A percentile compares a stretch with the other conserved stretches of the same genome.
phyloP scores from a whole-genome alignment of 306 rosid species.

The Medicago arabica region DNA sequence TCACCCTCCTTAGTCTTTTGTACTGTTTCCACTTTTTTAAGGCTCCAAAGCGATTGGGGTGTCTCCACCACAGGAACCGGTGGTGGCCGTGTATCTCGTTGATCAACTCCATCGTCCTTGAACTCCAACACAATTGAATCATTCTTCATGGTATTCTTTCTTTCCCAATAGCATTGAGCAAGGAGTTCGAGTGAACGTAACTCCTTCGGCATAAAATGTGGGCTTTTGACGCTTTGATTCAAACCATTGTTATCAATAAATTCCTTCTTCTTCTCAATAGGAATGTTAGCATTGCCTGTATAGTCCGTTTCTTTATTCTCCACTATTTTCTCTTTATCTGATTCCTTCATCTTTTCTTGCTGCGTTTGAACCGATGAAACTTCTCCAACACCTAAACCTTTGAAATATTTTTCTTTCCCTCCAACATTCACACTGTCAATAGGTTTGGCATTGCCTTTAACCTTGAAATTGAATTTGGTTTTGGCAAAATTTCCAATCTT shows the following conservation, averaged over 20 bases:
- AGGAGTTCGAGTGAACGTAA: background rate
- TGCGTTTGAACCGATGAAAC: background rate
- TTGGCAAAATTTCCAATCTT: background rate
- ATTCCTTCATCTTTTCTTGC: background rate
- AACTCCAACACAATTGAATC: background rate
- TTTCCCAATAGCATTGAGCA: background rate
- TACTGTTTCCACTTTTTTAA: background rate
- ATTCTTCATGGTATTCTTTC: background rate
- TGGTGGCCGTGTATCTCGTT: background rate
- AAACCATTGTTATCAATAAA: background rate
- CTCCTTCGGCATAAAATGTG: background rate
- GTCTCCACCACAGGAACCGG: background rate
- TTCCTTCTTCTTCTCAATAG: background rate
- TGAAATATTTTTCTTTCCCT: background rate
- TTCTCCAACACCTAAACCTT: background rate
- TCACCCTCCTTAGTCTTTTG: background rate
- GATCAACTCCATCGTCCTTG: background rate
- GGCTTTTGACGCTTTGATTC: background rate
- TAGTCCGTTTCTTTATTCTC: background rate
- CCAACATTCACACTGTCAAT: background rate
- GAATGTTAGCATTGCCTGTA: background rate
- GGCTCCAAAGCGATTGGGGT: background rate
- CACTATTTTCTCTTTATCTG: background rate
- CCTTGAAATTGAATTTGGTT: background rate
- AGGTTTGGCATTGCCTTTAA: too few relatives aligned